Conservation (phyloP, 257 asterid species). For the Solanum corneliomulleri region DNA sequence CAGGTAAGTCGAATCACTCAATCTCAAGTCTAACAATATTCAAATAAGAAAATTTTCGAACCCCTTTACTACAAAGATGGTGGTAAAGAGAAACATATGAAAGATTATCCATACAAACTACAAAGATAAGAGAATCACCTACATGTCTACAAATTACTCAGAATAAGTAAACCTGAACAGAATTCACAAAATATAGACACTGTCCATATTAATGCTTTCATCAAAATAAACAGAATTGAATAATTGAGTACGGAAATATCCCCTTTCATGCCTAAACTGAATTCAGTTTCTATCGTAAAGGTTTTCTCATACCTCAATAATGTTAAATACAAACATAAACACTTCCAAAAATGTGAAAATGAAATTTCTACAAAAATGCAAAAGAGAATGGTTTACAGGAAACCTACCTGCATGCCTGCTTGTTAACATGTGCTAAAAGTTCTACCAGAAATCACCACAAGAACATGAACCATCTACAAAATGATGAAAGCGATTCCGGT, state of each 20-base stretch:
- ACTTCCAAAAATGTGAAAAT: neutral
- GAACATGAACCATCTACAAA: slow-evolving; percentile 17
- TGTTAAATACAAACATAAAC: neutral
- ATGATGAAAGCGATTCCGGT: slow-evolving; percentile 19
- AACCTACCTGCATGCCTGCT: neutral
- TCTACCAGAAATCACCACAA: slow-evolving; percentile 20
- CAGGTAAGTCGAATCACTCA: neutral
- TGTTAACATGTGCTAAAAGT: neutral
- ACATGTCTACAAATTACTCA: neutral
- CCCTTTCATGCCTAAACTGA: neutral
- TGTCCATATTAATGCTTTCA: neutral
- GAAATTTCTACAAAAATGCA: neutral
- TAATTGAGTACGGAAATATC: neutral
- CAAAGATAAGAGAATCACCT: neutral
- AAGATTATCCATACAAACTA: neutral
- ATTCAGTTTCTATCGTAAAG: neutral
- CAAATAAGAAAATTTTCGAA: neutral
- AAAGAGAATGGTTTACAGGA: neutral
- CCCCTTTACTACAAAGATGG: neutral
- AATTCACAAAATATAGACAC: neutral
- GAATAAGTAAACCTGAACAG: neutral
- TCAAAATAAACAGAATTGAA: neutral
- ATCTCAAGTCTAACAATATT: neutral
- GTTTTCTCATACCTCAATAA: neutral
- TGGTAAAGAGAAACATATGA: neutral